phyloP scores from a whole-genome alignment of 2,329 filamentous ascomycete species.

The Penicillium sp. region DNA sequence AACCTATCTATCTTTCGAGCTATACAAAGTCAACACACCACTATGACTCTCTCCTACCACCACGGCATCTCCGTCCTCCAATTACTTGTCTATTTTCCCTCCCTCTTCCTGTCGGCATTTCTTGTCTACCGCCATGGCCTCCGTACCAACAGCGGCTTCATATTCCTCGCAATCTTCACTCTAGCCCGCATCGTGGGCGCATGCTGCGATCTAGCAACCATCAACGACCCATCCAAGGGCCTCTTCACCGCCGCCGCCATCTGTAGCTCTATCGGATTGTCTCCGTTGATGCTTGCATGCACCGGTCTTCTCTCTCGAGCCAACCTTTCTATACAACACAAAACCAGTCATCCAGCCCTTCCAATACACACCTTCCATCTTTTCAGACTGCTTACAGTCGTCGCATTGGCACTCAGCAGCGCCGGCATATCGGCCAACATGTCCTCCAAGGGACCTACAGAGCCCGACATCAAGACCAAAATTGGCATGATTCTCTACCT shows the following conservation, averaged over 20 bases:
- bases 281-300: constrained; percentile 47
- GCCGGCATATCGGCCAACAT: constrained; percentile 42
- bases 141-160: constrained; percentile 48
- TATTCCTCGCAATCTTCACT: constrained; percentile 52
- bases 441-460: constrained; percentile 22
- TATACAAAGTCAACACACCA: background rate
- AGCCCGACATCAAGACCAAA: constrained; percentile 38
- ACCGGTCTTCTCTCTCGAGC: constrained; percentile 43
- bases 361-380: constrained; percentile 26
- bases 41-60: constrained; percentile 30
- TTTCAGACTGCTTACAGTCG: constrained; percentile 29
- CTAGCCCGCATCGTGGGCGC: constrained; percentile 51
- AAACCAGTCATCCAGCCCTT: constrained; percentile 14
- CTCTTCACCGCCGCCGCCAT: constrained; percentile 42
- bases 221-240: constrained; percentile 38
- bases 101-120: constrained; percentile 27
- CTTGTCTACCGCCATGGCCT: constrained; percentile 39
- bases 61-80: constrained; percentile 32
- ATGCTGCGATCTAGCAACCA: constrained; percentile 49
- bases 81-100: constrained; percentile 37
- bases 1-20: background rate
- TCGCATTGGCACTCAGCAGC: constrained; percentile 40
- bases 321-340: constrained; percentile 23
- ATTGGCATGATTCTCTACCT: constrained; percentile 45
- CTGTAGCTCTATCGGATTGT: constrained; percentile 48